Evolutionary conservation across 2,329 filamentous ascomycete genomes (phyloP).

Genomic region (Dendrostoma leiphaemia): DNA sequence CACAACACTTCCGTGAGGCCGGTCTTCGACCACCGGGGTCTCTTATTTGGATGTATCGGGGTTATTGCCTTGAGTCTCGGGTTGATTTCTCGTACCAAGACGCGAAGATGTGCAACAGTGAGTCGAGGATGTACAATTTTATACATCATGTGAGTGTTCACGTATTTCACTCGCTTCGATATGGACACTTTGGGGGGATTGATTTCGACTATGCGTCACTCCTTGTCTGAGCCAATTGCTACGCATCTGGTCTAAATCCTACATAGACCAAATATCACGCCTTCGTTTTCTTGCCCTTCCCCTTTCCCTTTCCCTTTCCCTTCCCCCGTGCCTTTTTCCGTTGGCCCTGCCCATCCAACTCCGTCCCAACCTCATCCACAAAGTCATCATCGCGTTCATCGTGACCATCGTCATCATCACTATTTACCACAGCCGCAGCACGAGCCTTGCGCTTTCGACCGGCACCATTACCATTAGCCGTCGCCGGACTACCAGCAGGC

Average conservation of each 20-base stretch:
- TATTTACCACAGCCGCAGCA: constrained; percentile 18
- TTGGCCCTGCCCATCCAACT: constrained; percentile 7
- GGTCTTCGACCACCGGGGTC: too few relatives aligned
- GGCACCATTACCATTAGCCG: constrained; percentile 22
- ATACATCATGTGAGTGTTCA: too few relatives aligned
- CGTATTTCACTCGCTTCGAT: too few relatives aligned
- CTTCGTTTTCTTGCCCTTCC: constrained; percentile 3
- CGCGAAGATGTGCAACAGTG: too few relatives aligned
- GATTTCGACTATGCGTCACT: too few relatives aligned
- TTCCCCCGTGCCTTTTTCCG: constrained; percentile 8
- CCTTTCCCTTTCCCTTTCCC: constrained; percentile 8
- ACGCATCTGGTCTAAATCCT: neutral
- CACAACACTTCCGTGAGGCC: too few relatives aligned
- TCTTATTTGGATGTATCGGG: too few relatives aligned
- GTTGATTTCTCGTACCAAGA: too few relatives aligned
- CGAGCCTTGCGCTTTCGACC: constrained; percentile 22
- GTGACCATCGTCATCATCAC: constrained; percentile 19
- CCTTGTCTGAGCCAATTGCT: too few relatives aligned
- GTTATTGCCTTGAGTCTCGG: too few relatives aligned
- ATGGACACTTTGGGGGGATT: too few relatives aligned
- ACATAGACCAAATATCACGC: neutral
- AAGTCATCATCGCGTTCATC: constrained; percentile 10
- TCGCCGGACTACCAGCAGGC: neutral
- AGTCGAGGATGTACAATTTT: too few relatives aligned
- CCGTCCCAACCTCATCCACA: neutral